Base-by-base conservation (phyloP, 345 rosid species). In the Mercurialis annua region DNA sequence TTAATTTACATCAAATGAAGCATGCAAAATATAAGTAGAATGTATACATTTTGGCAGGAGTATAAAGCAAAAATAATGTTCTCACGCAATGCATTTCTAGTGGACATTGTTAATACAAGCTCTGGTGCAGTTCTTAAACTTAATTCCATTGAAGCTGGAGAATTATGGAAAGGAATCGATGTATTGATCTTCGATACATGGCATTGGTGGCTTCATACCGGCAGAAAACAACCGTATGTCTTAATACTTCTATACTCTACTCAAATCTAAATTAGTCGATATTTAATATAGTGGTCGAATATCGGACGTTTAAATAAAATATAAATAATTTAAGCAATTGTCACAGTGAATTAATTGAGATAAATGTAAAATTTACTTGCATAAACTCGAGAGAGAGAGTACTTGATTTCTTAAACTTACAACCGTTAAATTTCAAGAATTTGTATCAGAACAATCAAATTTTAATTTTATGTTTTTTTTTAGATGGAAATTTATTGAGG, bases 161-260 rank as follows among this genome's bases (percentile, higher is more conserved):
- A 73, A 8, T 38, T 78, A 5, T 92, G 97, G 98, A 77, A 68
- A 68, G 78, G 66, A 0, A 79, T 64, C 23, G 89, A 90, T 67
- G 72, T 82, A 31, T 65, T 92, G 77, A 27, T 92, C 58, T 92
- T 90, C 76, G 77, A 92, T 50, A 62, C 95, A 2, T 92, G 98
- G 98, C 98, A 92, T 59, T 92, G 97, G 98, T 92, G 98, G 98
- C 89, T 86, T 64, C 98, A 92, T 68, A 78, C 84, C 0, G 88
- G 79, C 23, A 72, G 84, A 62, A 90, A 92, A 65, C 98, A 92
- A 71, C 87, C 90, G 87, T 92, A 76, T 43, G 80, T 40, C 21
- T 16, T 57, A n/a, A 20, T 17, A 59, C 1, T 34, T 33, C 18
- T n/a, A 33, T 15, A 0, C 20, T 10, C 12, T 10, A n/a, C n/a